Base-by-base conservation (phyloP, 768 basidiomycete species). In the Mycena belliarum region DNA sequence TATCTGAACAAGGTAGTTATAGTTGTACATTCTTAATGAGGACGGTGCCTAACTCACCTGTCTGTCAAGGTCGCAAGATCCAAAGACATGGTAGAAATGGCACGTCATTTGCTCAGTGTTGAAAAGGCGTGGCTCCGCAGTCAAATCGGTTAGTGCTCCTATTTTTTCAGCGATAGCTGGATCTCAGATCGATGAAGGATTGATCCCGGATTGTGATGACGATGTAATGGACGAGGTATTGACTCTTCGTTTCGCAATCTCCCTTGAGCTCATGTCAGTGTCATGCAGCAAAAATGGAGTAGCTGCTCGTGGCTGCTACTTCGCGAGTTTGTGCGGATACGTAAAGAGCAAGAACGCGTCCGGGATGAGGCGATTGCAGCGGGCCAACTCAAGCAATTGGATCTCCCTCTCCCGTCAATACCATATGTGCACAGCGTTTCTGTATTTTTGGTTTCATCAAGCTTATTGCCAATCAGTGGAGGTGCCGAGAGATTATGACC, bases 221-320 rank as follows among this genome's bases (percentile, higher is more conserved):
- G 88, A 91, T 66, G 85, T 91, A 55, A 91, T 91, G 92, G 93
- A 94, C 70, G 93, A 93, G 79, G 89, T 89, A 60, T 54, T 43
- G 26, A 43, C 15, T 4, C 37, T 35, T 9, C 54, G 6, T 2
- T 24, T 15, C 0, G 4, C 21, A 4, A 28, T 18, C 25, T 24
- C 10, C 28, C 28, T 33, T 43, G 16, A 15, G 18, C 32, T 57
- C 14, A 55, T 42, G 6, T 21, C 26, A 44, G 21, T 5, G 26
- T n/a, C 46, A 23, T 5, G 26, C 52, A 86, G 85, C 88, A 90
- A 84, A 89, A 89, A 82, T 88, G 87, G 85, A 84, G 82, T 63
- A 85, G 85, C 40, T 91, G 91, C 66, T 88, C 90, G 18, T 93
- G 91, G 89, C 76, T 91, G 2, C 79, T 91, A 2, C 76, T 92